Evolutionary conservation across 352 stramenopile genomes (phyloP), one percentile per base, ranked within the genome.

Genomic region (Globisporangium sylvaticum): DNA sequence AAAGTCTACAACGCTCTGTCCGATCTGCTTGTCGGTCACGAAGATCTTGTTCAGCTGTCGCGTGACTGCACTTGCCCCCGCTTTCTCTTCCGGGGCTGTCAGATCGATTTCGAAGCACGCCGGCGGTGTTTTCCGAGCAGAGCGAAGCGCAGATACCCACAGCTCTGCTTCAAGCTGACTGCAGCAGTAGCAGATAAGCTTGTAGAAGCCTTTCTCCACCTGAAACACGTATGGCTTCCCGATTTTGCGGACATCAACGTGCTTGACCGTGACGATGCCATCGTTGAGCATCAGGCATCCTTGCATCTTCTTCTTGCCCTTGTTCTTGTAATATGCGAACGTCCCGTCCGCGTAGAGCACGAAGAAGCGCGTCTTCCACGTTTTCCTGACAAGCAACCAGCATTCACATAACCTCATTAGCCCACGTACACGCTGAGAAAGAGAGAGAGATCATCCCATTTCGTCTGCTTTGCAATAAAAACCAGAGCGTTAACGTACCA

Each of bases 301-400:
- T 55, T 95, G 86, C 67, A 94, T 92, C 68, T 88, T 90, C 58
- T 81, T 83, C 58, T 81, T 84, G 32, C 74, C 78, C 42, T 88
- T 86, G 59, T 78, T 85, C 67, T 92, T 91, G 66, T 95, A 96
- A 57, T 96, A 96, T 10, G 80, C 87, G 37, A 96, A 83, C 12
- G 83, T 93, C 5, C 84, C 87, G 65, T 96, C 87, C 9, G 78
- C 75, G 63, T 91, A 95, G 14, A 96, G 68, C 46, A 96, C 85
- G 58, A 96, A 96, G 67, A 91, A 95, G 39, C 88, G 84, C 63
- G 69, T 86, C 70, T 95, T 96, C 88, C 88, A 96, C 59, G 76
- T 94, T 66, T 94, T 92, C 81, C 81, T 87, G 56, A 24, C 34
- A 27, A 15, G 31, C 1, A 2, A 63, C 4, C 24, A 56, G 4